These are phyloP conservation scores for Pyrenula aspistea DNA, from an alignment of 495 filamentous ascomycete species.

Conservation along the genomic window DNA sequence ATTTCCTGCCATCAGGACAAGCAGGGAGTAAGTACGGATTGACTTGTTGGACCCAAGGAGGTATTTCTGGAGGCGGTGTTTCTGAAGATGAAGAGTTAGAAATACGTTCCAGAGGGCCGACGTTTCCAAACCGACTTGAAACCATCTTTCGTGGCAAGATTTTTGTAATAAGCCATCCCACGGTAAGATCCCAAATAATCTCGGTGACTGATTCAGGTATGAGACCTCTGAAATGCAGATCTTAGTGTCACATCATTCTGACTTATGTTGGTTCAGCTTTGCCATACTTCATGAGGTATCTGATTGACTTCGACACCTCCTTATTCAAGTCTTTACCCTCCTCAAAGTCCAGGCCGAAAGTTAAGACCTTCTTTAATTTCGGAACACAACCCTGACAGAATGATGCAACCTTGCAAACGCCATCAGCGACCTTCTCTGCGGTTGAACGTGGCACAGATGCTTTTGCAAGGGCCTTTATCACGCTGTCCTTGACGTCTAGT, in stretches of 20 bases:
- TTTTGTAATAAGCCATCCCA: neutral
- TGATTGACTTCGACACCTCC: neutral
- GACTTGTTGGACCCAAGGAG: neutral
- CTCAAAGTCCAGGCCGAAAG: neutral
- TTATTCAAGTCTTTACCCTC: neutral
- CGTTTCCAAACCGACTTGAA: neutral
- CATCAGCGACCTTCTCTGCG: neutral
- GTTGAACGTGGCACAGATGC: neutral
- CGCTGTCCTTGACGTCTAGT: neutral
- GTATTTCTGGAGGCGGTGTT: neutral
- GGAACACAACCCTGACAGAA: neutral
- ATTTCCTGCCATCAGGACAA: neutral
- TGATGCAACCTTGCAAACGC: neutral
- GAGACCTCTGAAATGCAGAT: neutral
- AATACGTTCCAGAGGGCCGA: neutral
- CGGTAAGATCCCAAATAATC: neutral
- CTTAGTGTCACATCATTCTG: neutral
- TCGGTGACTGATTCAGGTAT: neutral
- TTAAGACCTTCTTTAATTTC: too few species aligned
- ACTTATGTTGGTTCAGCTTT: neutral
- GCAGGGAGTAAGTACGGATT: neutral
- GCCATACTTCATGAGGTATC: neutral
- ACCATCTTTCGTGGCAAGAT: neutral
- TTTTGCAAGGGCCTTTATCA: neutral
- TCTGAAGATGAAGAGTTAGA: neutral